Evolutionary conservation across 257 asterid genomes (phyloP), one percentile per base, ranked within the genome.

Genomic region (Jaltomata sinuosa): DNA sequence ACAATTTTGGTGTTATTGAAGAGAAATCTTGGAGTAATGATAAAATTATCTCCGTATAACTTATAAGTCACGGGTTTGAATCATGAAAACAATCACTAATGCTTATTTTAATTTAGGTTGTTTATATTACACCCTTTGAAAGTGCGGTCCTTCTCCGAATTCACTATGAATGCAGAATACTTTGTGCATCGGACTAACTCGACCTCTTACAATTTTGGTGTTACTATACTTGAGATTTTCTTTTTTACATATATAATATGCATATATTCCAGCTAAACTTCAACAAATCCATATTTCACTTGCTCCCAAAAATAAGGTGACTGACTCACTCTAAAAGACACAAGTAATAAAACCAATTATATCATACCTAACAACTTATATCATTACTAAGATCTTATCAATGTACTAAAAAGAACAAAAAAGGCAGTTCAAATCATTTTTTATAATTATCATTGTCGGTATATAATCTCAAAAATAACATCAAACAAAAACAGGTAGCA

Each of bases 291-390:
- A 85, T 19, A 11, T 47, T 53, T 57, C 42, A 80, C 69, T 25
- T 62, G 38, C 74, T 11, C 47, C 19, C 80, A 52, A 78, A 84
- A 81, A 22, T 79, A 55, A 47, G 11, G 47, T 49, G 71, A 57
- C 88, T 84, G 54, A 86, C 85, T 82, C 87, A 62, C 85, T 49
- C 87, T 55, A 84, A 85, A 81, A 42, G 86, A 85, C 87, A 85
- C 68, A 89, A 89, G 87, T 88, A 89, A 91, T 88, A 89, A 91
- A 81, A 85, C 88, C 91, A 91, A 89, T 88, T 81, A 90, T 84
- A 81, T 21, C 53, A 52, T 69, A 91, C 89, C 92, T 90, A 90
- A 87, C 86, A 85, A 80, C 83, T 84, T 80, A 69, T 31, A 65
- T 65, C 45, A 65, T 54, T 64, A 61, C 82, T 34, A 29, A 40